Base-by-base conservation (phyloP, 257 asterid species). In the Capsicum baccatum region DNA sequence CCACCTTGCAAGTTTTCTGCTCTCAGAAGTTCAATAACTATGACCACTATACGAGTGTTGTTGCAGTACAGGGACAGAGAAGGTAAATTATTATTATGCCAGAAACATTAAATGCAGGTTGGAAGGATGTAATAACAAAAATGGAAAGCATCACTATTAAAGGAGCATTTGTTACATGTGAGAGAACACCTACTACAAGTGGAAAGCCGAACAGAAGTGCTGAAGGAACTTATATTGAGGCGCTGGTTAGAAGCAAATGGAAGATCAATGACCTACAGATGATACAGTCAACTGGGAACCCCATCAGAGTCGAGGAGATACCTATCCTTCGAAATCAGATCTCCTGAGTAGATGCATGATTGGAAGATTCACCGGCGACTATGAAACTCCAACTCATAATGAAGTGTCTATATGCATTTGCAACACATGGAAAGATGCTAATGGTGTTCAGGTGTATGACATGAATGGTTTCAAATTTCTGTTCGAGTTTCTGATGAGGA, bases 171-270 rank as follows among this genome's bases (percentile, higher is more conserved):
- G 21, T 21, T 63, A 63, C 69, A 63, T 63, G 69, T 63, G 69
- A 63, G 39, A 63, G 10, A 33, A 64, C 44, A 64, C 12, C 44
- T 64, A 64, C 8, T 33, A 66, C 73, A 66, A 33, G 35, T 33
- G 15, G n/a, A 64, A 64, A 33, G 73, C 73, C 33, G 16, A 64
- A 64, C 26, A 16, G 37, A 19, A 64, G n/a, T 33, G 44, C 47
- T 64, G 47, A 66, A 66, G 73, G 73, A 66, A 33, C 73, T 33
- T 66, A 33, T 66, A 66, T 66, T 66, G n/a, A 66, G n/a, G 73
- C n/a, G 16, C 13, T 66, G n/a, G 73, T n/a, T n/a, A 33, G 47
- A 33, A 13, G 73, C n/a, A 66, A 66, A 66, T 33, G 47, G 73
- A 9, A 66, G n/a, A 66, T 66, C 47, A 66, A 66, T 33, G 73